Base-by-base conservation (phyloP, 345 rosid genomes). In the Populus alba region DNA sequence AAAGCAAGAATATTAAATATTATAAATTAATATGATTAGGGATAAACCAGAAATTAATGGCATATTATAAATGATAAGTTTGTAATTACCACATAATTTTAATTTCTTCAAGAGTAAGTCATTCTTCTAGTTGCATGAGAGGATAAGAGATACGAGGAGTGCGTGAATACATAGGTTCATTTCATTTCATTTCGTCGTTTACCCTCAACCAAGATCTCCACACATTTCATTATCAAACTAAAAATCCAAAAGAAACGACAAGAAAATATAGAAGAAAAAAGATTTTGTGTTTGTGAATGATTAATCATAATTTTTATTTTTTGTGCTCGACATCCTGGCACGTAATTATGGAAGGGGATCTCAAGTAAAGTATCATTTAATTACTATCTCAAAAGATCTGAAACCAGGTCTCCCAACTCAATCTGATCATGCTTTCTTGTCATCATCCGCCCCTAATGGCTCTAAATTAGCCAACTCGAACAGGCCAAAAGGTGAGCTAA, bases 261-360 rank as follows among this genome's bases (percentile, higher is more conserved):
- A 81, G 39, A 65, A 80, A 78, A 82, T 71, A 62, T 71, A 62
- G 85, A 83, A 79, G 87, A 74, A 82, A 87, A 68, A 74, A 76
- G 85, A 82, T 83, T 79, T 65, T 75, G 47, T 68, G 53, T 38
- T 16, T 61, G 47, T 70, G 55, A 81, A 81, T 80, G 70, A 75
- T 73, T 66, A 80, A 31, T 38, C 45, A 20, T 71, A 66, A 3
- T 57, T n/a, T 57, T 57, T 57, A 22, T 22, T 33, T 3, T 51
- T 76, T 81, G 85, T 20, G 81, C 75, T 79, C 59, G 66, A 80
- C 85, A 83, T 84, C 80, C 83, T 84, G 85, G 85, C 88, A 85
- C 87, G 88, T 83, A 83, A 83, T 83, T 82, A 82, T 80, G 75
- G 72, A 85, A 35, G 17, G 81, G 79, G 80, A 87, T 87, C 80